Evolutionary conservation across 768 basidiomycete species (phyloP).

Genomic region (Mycena venus): DNA sequence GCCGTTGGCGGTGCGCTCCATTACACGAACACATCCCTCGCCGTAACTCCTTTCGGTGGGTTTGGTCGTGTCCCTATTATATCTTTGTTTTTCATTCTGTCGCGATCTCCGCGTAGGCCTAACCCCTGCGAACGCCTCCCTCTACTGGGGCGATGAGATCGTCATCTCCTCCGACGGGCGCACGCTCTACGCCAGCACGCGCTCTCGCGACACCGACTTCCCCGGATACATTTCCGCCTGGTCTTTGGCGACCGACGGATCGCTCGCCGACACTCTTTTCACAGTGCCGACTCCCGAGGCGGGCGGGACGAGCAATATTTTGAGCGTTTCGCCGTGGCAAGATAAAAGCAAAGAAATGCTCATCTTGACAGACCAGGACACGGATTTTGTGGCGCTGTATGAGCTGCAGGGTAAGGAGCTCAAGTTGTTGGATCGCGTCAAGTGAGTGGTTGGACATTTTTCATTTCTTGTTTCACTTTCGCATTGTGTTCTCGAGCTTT

Average conservation of each 20-base stretch:
- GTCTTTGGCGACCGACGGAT: slow-evolving; percentile 19
- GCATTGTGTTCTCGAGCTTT: no score
- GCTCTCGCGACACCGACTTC: slow-evolving; percentile 2
- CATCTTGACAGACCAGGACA: slow-evolving; percentile 31
- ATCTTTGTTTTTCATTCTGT: no score
- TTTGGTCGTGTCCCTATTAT: neutral
- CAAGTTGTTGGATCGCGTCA: slow-evolving; percentile 27
- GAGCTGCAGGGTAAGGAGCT: slow-evolving; percentile 21
- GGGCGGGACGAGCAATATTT: slow-evolving; percentile 32
- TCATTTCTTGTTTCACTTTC: neutral
- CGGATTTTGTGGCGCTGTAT: slow-evolving; percentile 29
- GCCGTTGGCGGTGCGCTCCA: slow-evolving; percentile 19
- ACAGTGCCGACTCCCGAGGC: slow-evolving; percentile 25
- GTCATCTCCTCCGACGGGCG: slow-evolving; percentile 26
- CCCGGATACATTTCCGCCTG: slow-evolving; percentile 31
- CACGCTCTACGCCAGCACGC: slow-evolving; percentile 33
- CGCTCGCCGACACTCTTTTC: slow-evolving; percentile 23
- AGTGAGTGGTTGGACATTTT: slow-evolving; percentile 16
- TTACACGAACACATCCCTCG: slow-evolving; percentile 30
- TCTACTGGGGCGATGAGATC: slow-evolving; percentile 40
- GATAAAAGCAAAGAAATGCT: slow-evolving; percentile 32
- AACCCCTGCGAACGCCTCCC: slow-evolving; percentile 32
- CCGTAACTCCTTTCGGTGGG: slow-evolving; percentile 37
- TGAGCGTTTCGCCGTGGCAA: slow-evolving; percentile 27
- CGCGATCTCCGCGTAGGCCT: slow-evolving; percentile 19